Percentiles rank a stretch among this genome's conserved stretches.
Evolutionary conservation across 139 green algal genomes (phyloP).

Genomic region (Mesotaenium endlicherianum): DNA sequence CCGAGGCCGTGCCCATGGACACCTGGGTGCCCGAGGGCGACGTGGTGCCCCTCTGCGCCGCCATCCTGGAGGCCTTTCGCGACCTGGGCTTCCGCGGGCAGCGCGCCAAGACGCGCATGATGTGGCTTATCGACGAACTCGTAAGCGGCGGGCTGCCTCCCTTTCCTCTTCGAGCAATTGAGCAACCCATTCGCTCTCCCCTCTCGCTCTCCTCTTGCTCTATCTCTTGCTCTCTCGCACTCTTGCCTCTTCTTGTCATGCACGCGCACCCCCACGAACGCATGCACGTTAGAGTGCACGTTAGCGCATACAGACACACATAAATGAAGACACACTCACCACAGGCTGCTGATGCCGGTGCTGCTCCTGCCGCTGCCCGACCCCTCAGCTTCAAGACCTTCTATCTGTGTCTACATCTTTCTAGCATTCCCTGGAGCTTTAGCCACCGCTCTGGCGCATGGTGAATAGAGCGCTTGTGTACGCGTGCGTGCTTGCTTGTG

Average conservation of each 20-base stretch:
- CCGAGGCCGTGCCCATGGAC: slow-evolving; percentile 79
- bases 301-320: no score
- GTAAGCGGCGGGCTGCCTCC: neutral
- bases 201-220: neutral
- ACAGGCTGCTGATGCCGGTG: no score
- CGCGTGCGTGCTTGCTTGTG: no score
- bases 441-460: no score
- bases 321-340: no score
- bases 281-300: no score
- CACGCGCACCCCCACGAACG: neutral
- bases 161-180: neutral
- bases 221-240: neutral
- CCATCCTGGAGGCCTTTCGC: slow-evolving; percentile 62
- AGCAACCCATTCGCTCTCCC: neutral
- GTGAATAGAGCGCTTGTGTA: no score
- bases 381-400: no score
- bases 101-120: slow-evolving; percentile 89
- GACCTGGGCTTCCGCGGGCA: slow-evolving; percentile 82
- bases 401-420: no score
- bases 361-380: no score
- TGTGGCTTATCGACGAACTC: slow-evolving; percentile 90
- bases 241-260: neutral
- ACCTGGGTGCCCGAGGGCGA: slow-evolving; percentile 69
- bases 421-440: no score
- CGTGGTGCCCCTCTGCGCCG: slow-evolving; percentile 41